Evolutionary conservation across 352 stramenopile species (phyloP).

Genomic region (Phytopythium oedochilum): DNA sequence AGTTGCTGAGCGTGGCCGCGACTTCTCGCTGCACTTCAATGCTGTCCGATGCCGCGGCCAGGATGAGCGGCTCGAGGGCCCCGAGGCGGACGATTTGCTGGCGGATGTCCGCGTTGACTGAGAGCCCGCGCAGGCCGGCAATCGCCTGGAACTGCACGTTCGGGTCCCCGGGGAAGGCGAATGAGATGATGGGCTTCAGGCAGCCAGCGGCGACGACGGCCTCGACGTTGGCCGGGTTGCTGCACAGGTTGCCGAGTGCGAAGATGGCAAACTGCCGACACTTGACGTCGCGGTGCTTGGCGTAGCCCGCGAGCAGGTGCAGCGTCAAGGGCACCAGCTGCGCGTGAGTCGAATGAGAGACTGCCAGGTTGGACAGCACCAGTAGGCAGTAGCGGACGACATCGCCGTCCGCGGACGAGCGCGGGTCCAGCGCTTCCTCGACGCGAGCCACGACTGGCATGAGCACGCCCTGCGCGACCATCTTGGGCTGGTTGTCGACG

Average conservation of each 20-base stretch:
- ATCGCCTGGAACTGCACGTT: conserved; percentile 98
- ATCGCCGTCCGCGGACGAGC: conserved; percentile 91
- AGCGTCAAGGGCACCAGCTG: conserved; percentile 77
- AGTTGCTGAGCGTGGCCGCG: conserved; percentile 92
- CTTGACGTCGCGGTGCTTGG: conserved; percentile 94
- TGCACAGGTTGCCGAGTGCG: conserved; percentile 93
- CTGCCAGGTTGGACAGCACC: conserved; percentile 92
- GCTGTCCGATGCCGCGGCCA: conserved; percentile 85
- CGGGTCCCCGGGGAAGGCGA: conserved; percentile 89
- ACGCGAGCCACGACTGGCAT: conserved; percentile 87
- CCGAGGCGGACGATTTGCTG: conserved; percentile 90
- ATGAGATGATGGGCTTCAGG: conserved; percentile 93
- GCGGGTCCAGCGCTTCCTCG: conserved; percentile 88
- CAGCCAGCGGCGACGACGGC: conserved; percentile 83
- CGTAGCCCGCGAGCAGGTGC: conserved; percentile 89
- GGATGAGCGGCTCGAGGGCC: conserved; percentile 93
- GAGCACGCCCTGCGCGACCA: conserved; percentile 87
- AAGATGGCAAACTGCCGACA: conserved; percentile 96
- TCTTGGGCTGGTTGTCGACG: conserved; percentile 90
- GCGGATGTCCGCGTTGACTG: conserved; percentile 86
- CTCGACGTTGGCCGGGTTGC: conserved; percentile 90
- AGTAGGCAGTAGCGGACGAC: conserved; percentile 94
- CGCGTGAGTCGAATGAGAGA: conserved; percentile 78
- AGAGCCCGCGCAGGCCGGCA: conserved; percentile 89
- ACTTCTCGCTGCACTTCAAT: conserved; percentile 96